Evolutionary conservation across 2,329 filamentous ascomycete genomes (phyloP).

Genomic region (Zymoseptoria ardabiliae): DNA sequence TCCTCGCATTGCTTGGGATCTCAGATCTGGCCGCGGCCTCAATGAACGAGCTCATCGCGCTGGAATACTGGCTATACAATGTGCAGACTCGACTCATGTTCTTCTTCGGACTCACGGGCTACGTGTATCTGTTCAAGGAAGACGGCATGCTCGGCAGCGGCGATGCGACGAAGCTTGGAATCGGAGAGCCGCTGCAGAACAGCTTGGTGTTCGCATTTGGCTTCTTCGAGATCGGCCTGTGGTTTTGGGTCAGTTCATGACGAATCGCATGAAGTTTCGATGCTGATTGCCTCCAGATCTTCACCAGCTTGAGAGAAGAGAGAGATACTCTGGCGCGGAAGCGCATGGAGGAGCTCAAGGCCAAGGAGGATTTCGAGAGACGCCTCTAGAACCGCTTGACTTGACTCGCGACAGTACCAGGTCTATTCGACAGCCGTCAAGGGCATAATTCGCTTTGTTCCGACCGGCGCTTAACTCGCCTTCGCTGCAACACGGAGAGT

Average conservation of each 20-base stretch:
- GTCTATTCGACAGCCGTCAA: neutral
- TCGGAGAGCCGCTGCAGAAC: conserved; percentile 66
- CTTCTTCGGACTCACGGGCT: conserved; percentile 54
- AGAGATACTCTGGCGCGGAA: conserved; percentile 30
- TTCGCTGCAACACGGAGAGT: neutral
- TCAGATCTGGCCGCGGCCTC: conserved; percentile 42
- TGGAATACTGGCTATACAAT: conserved; percentile 43
- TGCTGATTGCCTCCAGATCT: conserved; percentile 35
- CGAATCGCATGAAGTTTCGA: neutral
- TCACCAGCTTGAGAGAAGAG: conserved; percentile 64
- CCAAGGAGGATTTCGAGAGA: conserved; percentile 26
- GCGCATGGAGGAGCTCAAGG: conserved; percentile 29
- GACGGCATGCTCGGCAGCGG: conserved; percentile 39
- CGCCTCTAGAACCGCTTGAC: conserved; percentile 1
- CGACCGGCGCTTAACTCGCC: neutral
- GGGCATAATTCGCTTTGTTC: no score
- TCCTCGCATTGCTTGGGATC: conserved; percentile 55
- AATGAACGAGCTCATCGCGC: conserved; percentile 36
- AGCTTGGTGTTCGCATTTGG: conserved; percentile 76
- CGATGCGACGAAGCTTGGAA: conserved; percentile 12
- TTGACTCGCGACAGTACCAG: neutral
- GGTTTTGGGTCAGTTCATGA: conserved; percentile 65
- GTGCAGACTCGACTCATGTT: conserved; percentile 60
- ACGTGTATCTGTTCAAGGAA: conserved; percentile 57
- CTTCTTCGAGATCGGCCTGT: conserved; percentile 74